Evolutionary conservation across 139 green algal species (phyloP).

Genomic region (Auxenochlorella protothecoides): DNA sequence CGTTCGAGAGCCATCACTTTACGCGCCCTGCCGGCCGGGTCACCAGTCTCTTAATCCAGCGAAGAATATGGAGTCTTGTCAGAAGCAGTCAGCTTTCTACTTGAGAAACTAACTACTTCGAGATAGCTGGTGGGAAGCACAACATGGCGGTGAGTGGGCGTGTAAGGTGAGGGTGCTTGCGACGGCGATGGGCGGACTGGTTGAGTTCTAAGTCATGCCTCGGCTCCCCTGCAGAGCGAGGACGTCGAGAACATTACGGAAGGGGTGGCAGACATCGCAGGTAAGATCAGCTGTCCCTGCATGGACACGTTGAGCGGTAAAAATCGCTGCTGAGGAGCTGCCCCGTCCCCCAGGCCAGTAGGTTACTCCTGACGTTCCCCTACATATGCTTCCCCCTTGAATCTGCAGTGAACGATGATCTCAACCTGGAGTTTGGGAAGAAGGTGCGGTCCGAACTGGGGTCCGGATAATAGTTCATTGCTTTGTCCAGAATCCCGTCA

Average conservation of each 20-base stretch:
- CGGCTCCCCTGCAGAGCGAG: background rate
- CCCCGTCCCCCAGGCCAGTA: no score
- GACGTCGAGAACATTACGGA: slow-evolving; percentile 16
- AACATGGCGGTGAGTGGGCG: background rate
- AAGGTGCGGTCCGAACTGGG: slow-evolving; percentile 3
- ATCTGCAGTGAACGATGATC: slow-evolving; percentile 15
- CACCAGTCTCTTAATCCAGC: no score
- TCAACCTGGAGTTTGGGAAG: slow-evolving; percentile 33
- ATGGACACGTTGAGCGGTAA: no score
- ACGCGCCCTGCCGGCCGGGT: no score
- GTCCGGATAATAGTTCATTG: background rate
- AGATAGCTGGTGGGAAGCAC: background rate
- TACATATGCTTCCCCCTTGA: no score
- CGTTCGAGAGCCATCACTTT: no score
- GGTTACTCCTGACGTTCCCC: no score
- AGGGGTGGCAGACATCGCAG: slow-evolving; percentile 11
- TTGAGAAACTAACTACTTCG: background rate
- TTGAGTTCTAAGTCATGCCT: background rate
- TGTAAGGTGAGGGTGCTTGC: background rate
- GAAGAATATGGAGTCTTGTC: no score
- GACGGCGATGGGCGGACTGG: background rate
- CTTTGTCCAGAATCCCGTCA: background rate
- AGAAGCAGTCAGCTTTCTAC: background rate
- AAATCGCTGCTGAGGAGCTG: no score
- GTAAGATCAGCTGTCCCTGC: background rate